Conservation (phyloP, 2,329 filamentous ascomycete genomes). For the Fusarium sp. region DNA sequence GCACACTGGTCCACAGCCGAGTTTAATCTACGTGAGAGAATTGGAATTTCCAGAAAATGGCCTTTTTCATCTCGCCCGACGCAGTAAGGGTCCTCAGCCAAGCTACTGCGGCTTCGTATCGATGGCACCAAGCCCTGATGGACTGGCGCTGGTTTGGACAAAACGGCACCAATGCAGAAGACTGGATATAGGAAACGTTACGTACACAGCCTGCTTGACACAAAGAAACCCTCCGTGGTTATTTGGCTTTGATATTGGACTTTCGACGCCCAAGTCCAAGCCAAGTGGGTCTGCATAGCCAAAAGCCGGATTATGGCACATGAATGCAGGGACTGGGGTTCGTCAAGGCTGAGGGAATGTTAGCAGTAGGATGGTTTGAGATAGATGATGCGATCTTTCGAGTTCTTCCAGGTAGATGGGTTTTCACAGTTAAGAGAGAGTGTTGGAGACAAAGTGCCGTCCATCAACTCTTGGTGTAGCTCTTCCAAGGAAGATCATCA, state of each 20-base stretch:
- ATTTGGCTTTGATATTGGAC: slow-evolving; percentile 19
- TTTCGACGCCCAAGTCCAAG: slow-evolving; percentile 43
- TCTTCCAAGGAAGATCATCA: slow-evolving; percentile 3
- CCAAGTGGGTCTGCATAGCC: slow-evolving; percentile 45
- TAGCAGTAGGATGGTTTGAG: slow-evolving; percentile 20
- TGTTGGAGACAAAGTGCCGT: not conserved
- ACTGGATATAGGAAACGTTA: slow-evolving; percentile 25
- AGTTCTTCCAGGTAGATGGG: not conserved
- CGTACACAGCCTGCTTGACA: slow-evolving; percentile 13
- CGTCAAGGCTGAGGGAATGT: slow-evolving; percentile 21
- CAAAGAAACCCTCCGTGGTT: slow-evolving; percentile 17
- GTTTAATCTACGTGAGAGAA: not conserved
- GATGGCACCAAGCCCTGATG: too few species aligned
- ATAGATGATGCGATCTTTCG: slow-evolving; percentile 3
- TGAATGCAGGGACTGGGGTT: slow-evolving; percentile 41
- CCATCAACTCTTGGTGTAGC: not conserved
- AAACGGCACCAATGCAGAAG: slow-evolving; percentile 14
- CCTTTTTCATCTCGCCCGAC: not conserved
- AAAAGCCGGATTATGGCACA: slow-evolving; percentile 47
- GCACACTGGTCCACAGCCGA: too few species aligned
- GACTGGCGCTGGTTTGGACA: not conserved
- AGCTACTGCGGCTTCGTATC: not conserved
- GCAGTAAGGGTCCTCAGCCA: not conserved
- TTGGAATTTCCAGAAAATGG: slow-evolving; percentile 2
- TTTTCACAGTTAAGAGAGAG: not conserved